Evolutionary conservation across 805 yeast genomes (phyloP).

Genomic region (Candida xiaguanensis): DNA sequence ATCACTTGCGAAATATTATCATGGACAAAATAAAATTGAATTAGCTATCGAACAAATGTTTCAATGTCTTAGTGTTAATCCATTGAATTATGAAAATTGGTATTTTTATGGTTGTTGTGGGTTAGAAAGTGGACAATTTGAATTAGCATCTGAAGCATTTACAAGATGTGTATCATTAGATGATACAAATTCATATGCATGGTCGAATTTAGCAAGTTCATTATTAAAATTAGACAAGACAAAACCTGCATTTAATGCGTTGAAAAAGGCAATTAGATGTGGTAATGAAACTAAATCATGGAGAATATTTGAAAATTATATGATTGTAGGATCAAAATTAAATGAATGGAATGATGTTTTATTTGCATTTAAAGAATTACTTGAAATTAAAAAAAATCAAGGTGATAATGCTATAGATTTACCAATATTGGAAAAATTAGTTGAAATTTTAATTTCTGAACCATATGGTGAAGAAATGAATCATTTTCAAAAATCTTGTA

Average conservation of each 20-base stretch:
- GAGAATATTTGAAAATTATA: conserved; percentile 87
- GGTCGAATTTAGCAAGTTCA: conserved; percentile 91
- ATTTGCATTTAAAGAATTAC: conserved; percentile 63
- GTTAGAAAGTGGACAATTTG: conserved; percentile 65
- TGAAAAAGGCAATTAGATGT: conserved; percentile 69
- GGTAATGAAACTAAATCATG: conserved; percentile 71
- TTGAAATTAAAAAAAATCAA: conserved; percentile 52
- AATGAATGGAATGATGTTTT: conserved; percentile 89
- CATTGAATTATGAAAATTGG: conserved; percentile 80
- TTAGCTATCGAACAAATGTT: conserved; percentile 63
- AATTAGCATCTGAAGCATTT: conserved; percentile 85
- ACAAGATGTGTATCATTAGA: conserved; percentile 86
- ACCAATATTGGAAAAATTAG: conserved; percentile 70
- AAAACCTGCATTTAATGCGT: conserved; percentile 80
- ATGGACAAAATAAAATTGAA: conserved; percentile 47
- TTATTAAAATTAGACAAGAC: conserved; percentile 59
- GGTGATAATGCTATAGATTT: conserved; percentile 64
- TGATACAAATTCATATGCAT: conserved; percentile 73
- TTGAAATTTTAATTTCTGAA: conserved; percentile 54
- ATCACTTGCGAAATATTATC: conserved; percentile 70
- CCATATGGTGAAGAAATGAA: conserved; percentile 45
- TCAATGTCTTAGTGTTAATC: conserved; percentile 70
- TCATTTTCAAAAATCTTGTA: conserved; percentile 64
- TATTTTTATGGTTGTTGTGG: conserved; percentile 90
- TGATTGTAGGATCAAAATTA: conserved; percentile 75